phyloP scores from a whole-genome alignment of 2,329 filamentous ascomycete genomes.

The Pseudogymnoascus sp. region DNA sequence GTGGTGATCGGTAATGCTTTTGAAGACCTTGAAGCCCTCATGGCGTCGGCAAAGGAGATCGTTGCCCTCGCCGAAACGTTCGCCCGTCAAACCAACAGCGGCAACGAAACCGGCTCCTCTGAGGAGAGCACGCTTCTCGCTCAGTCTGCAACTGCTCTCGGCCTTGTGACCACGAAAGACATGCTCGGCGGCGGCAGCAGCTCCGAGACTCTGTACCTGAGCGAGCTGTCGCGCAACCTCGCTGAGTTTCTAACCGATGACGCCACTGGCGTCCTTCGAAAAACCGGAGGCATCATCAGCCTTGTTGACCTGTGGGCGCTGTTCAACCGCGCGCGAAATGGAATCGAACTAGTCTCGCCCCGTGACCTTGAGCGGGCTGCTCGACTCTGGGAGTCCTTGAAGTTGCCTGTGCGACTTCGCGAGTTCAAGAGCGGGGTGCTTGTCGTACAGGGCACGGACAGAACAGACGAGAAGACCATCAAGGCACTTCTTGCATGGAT shows the following conservation, averaged over 20 bases:
- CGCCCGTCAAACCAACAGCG: conserved; percentile 54
- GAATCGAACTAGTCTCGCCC: conserved; percentile 89
- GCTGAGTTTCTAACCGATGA: conserved; percentile 89
- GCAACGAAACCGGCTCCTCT: conserved; percentile 47
- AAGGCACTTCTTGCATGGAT: conserved; percentile 70
- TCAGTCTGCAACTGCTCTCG: conserved; percentile 74
- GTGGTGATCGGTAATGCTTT: conserved; percentile 88
- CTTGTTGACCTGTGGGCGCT: conserved; percentile 88
- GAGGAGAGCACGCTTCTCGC: conserved; percentile 70
- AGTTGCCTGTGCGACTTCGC: conserved; percentile 75
- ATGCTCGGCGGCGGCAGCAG: conserved; percentile 71
- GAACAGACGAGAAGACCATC: conserved; percentile 86
- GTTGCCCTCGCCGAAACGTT: conserved; percentile 87
- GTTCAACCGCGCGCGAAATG: conserved; percentile 87
- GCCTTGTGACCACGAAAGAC: conserved; percentile 88
- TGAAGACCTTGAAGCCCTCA: conserved; percentile 89
- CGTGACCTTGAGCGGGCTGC: conserved; percentile 87
- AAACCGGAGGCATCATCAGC: conserved; percentile 79
- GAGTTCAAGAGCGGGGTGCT: conserved; percentile 91
- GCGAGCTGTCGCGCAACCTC: conserved; percentile 73
- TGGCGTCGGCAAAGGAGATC: conserved; percentile 96
- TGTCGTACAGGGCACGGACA: conserved; percentile 80
- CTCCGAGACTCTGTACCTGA: conserved; percentile 78
- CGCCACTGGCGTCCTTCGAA: conserved; percentile 64
- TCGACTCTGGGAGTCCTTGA: conserved; percentile 76